These are phyloP conservation scores for Gyromitra esculenta DNA, from an alignment of 2,329 filamentous ascomycete genomes.

Conservation along the genomic window DNA sequence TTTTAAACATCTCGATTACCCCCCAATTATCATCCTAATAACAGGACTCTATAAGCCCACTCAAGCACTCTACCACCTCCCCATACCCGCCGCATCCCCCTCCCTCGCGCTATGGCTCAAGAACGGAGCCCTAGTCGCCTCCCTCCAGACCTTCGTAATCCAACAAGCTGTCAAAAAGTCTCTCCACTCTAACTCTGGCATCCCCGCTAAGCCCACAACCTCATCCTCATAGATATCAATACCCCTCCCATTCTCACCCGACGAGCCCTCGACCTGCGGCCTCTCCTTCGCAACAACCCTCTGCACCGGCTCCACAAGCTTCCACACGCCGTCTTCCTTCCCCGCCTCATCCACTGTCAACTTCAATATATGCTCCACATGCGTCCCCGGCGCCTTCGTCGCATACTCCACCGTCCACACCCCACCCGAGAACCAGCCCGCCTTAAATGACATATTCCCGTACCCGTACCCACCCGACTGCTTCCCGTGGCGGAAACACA, in stretches of 20 bases:
- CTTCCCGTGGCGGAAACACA: constrained; percentile 49
- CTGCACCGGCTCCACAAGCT: constrained; percentile 49
- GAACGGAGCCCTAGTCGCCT: constrained; percentile 48
- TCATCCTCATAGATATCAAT: constrained; percentile 52
- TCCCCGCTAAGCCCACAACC: constrained; percentile 41
- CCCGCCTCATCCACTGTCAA: constrained; percentile 51
- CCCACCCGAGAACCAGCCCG: constrained; percentile 53
- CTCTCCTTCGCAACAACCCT: constrained; percentile 51
- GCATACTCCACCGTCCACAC: constrained; percentile 50
- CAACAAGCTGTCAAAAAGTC: constrained; percentile 54
- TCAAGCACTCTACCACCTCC: constrained; percentile 29
- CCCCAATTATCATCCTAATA: not conserved
- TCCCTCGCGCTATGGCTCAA: constrained; percentile 35
- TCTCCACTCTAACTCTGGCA: constrained; percentile 53
- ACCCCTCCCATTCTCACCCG: constrained; percentile 50
- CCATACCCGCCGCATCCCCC: constrained; percentile 13
- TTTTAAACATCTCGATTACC: not conserved
- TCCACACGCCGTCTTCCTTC: constrained; percentile 52
- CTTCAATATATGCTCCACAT: constrained; percentile 44
- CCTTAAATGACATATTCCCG: constrained; percentile 43
- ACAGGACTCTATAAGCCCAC: not conserved
- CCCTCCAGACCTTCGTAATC: constrained; percentile 54
- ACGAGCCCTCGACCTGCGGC: constrained; percentile 15
- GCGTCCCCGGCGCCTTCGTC: constrained; percentile 40
- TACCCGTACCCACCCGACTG: constrained; percentile 48